Evolutionary conservation across 805 yeast genomes (phyloP).

Genomic region (Suhomyces sp.): DNA sequence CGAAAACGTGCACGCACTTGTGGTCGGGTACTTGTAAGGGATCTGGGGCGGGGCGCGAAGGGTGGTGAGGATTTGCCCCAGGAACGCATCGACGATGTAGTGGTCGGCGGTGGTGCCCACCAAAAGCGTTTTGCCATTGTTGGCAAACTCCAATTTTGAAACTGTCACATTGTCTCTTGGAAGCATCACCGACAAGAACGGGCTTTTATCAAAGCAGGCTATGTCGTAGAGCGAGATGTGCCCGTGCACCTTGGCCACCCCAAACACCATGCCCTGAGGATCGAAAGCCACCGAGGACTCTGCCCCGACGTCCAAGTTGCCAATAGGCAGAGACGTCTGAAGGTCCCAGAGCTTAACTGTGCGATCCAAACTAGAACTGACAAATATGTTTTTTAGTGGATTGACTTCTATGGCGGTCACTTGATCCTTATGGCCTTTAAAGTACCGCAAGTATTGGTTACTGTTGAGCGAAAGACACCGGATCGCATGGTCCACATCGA

Average conservation of each 20-base stretch:
- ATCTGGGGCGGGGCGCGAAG: conserved; percentile 7
- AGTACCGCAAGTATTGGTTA: conserved; percentile 79
- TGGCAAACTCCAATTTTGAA: conserved; percentile 71
- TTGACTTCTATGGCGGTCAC: conserved; percentile 72
- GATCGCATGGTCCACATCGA: conserved; percentile 63
- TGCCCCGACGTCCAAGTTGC: conserved; percentile 50
- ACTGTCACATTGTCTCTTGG: conserved; percentile 19
- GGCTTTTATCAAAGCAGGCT: conserved; percentile 51
- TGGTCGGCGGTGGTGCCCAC: conserved; percentile 57
- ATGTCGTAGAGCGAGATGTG: conserved; percentile 55
- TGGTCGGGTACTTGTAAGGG: conserved; percentile 29
- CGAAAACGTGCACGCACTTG: conserved; percentile 35
- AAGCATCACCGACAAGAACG: conserved; percentile 43
- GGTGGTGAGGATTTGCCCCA: conserved; percentile 47
- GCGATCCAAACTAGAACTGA: conserved; percentile 71
- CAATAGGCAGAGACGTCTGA: conserved; percentile 62
- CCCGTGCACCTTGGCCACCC: conserved; percentile 42
- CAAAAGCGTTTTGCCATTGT: conserved; percentile 65
- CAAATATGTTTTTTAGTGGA: conserved; percentile 62
- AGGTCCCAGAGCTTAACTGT: conserved; percentile 88
- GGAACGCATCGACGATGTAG: conserved; percentile 66
- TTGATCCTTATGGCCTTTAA: conserved; percentile 78
- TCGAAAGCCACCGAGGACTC: conserved; percentile 69
- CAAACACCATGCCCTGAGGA: conserved; percentile 81
- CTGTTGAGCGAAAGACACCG: conserved; percentile 74